Base-by-base conservation (phyloP, 78 protist species). In the Protostelium mycophagum region DNA sequence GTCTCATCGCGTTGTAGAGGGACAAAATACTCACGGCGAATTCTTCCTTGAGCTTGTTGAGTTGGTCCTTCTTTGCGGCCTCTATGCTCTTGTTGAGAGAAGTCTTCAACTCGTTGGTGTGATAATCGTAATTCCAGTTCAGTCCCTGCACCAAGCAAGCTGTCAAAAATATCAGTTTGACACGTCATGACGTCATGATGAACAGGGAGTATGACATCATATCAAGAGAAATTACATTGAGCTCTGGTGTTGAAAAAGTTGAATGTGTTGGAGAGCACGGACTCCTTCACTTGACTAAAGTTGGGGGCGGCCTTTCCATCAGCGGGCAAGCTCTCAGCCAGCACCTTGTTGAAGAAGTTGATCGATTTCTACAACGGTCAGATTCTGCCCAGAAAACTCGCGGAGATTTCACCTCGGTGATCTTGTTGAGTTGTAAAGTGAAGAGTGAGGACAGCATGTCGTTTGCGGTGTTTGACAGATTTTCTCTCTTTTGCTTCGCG, bases 381-480 rank as follows among this genome's bases (percentile, higher is more conserved):
- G 10, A 10, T 5, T 28, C 34, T 25, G 37, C 10, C 10, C 85
- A 10, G 1, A 31, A 10, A 34, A 5, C 34, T 83, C 87, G 37
- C 87, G 34, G 1, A 25, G 38, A 83, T 35, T 1, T 85, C 87
- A 28, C 25, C 38, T 36, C n/a, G 73, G 16, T 51, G 31, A 51
- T 5, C 16, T 51, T 51, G 73, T 51, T 51, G 73, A 51, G 73
- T 51, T 51, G 73, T 5, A 51, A 16, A 16, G 73, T 51, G 73
- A 51, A 51, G 73, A 51, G 73, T 25, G 73, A 51, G 73, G 5
- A 83, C 38, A 87, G 39, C 36, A 85, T 87, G 84, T 89, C 93
- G 37, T 89, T 87, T 84, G 89, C 92, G 83, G 89, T 86, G 84
- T 93, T 87, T 28, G 83, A 93, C 35, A 90, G 90, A 34, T 85